Conservation (phyloP, 805 yeast species). For the Zygosaccharomyces kombuchaensis region DNA sequence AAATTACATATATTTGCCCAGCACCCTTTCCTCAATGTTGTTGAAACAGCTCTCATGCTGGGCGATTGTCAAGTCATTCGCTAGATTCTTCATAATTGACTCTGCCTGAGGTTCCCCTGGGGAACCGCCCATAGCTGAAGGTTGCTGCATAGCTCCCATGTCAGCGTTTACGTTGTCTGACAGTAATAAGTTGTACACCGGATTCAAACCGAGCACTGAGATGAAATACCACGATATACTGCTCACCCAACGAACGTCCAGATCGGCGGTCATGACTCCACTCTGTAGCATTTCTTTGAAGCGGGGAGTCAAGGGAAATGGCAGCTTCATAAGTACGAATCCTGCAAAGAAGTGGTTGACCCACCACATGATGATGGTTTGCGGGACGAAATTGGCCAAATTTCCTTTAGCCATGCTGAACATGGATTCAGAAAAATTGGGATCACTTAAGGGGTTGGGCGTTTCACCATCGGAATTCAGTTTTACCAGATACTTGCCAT, state of each 20-base stretch:
- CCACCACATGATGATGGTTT: slow-evolving; percentile 94
- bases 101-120: slow-evolving; percentile 62
- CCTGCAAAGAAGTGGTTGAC: slow-evolving; percentile 91
- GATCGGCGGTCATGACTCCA: slow-evolving; percentile 77
- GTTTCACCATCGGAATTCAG: slow-evolving; percentile 39
- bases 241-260: slow-evolving; percentile 89
- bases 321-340: slow-evolving; percentile 78
- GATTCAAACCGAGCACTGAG: slow-evolving; percentile 74
- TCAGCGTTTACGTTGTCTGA: slow-evolving; percentile 25
- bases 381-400: slow-evolving; percentile 81
- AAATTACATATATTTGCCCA: slow-evolving; percentile 9
- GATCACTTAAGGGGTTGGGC: slow-evolving; percentile 65
- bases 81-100: slow-evolving; percentile 60
- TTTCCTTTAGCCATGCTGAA: slow-evolving; percentile 76
- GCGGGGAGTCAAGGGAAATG: slow-evolving; percentile 84
- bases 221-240: slow-evolving; percentile 95
- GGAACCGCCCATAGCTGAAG: slow-evolving; percentile 33
- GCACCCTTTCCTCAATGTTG: slow-evolving; percentile 58
- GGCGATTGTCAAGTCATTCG: slow-evolving; percentile 67
- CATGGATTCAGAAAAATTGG: slow-evolving; percentile 66
- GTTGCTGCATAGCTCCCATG: slow-evolving; percentile 29
- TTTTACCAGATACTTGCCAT: slow-evolving; percentile 52
- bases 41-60: slow-evolving; percentile 53
- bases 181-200: slow-evolving; percentile 68
- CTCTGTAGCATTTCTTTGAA: slow-evolving; percentile 91